Conservation (phyloP, 106 monocot genomes). For the Cymbidium sinense region DNA sequence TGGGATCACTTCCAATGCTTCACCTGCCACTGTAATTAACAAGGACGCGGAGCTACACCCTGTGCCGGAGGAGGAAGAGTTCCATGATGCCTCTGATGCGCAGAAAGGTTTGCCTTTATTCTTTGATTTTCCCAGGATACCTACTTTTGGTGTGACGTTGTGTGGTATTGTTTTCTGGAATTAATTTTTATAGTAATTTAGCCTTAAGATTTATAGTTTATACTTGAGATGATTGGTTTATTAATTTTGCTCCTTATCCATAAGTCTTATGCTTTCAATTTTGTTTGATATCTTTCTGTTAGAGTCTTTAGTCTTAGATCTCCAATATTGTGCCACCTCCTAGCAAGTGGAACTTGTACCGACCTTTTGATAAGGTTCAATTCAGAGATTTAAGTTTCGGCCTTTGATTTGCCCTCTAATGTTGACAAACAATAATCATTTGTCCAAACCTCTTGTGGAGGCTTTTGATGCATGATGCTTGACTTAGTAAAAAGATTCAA, state of each 20-base stretch:
- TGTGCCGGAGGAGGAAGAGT: conserved; percentile 17
- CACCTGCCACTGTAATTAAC: neutral
- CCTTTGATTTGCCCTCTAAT: neutral
- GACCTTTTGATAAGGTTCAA: neutral
- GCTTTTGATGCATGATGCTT: too few relatives aligned
- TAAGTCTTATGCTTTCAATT: neutral
- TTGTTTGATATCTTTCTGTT: neutral
- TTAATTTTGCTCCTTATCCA: neutral
- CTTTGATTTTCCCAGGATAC: neutral
- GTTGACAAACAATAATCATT: neutral
- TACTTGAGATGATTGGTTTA: neutral
- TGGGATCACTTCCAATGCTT: neutral
- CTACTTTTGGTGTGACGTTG: neutral
- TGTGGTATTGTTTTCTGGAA: neutral
- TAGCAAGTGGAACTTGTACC: neutral
- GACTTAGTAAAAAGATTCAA: neutral
- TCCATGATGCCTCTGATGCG: conserved; percentile 14
- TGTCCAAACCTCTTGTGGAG: neutral
- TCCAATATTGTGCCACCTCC: neutral
- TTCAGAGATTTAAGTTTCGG: neutral
- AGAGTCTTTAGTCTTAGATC: neutral
- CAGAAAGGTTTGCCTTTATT: conserved; percentile 8
- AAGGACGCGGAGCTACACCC: conserved; percentile 15
- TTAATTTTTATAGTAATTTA: neutral
- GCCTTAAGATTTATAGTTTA: neutral